Conservation (phyloP, 805 yeast species). For the Lipomyces sp. region DNA sequence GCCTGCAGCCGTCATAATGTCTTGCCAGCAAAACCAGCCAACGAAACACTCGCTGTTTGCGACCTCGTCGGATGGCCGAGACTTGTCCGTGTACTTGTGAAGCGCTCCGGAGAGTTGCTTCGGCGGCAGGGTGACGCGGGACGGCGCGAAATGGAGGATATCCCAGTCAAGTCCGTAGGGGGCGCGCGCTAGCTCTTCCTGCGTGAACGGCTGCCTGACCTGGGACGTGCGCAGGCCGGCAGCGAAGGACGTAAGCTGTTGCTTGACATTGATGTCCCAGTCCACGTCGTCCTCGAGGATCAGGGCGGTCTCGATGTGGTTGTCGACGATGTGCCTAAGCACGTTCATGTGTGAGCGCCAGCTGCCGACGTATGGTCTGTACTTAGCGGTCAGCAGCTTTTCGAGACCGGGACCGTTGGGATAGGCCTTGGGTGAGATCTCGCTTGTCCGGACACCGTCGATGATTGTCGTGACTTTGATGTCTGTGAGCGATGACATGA, state of each 20-base stretch:
- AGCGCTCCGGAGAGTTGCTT: constrained; percentile 1
- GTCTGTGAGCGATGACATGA: constrained; percentile 7
- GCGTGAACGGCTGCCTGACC: neutral
- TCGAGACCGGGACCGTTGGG: constrained; percentile 5
- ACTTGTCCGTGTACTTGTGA: neutral
- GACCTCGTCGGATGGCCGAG: constrained; percentile 1
- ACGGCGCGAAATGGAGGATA: constrained; percentile 1
- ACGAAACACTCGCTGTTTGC: constrained; percentile 5
- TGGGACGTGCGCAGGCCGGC: constrained; percentile 6
- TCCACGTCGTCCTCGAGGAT: constrained; percentile 19
- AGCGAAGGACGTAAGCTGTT: neutral
- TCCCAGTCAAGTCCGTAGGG: constrained; percentile 11
- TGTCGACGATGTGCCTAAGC: constrained; percentile 14
- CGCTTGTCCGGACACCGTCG: constrained; percentile 5
- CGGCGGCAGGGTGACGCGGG: neutral
- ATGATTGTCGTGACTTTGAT: constrained; percentile 2
- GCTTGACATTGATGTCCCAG: constrained; percentile 11
- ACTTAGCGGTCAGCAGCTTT: constrained; percentile 3
- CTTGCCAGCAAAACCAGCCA: constrained; percentile 10
- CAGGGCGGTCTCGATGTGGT: constrained; percentile 8
- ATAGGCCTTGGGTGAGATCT: constrained; percentile 9
- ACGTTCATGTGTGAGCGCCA: constrained; percentile 20
- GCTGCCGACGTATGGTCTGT: constrained; percentile 7
- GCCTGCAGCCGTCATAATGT: neutral
- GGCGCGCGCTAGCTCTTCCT: constrained; percentile 1